Conservation (phyloP, 2,329 filamentous ascomycete genomes). For the Colletotrichum echinochloae region DNA sequence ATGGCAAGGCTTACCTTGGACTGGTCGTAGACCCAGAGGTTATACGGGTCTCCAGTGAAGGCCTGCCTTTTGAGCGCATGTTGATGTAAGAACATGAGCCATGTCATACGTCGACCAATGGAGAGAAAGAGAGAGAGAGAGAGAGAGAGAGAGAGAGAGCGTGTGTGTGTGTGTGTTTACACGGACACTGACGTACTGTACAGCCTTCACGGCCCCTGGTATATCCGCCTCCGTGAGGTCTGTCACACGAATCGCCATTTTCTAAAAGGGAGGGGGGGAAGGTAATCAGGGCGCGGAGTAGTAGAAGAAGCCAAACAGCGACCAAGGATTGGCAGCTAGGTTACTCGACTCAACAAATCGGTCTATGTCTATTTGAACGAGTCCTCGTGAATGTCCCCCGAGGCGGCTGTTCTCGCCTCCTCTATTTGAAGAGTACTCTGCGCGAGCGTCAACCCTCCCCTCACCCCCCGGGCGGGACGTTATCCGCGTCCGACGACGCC, state of each 20-base stretch:
- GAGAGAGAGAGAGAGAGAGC: no score
- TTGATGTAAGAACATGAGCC: background rate
- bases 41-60: conserved; percentile 76
- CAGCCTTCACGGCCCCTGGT: conserved; percentile 71
- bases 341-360: no score
- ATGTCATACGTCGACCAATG: background rate
- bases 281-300: no score
- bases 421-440: background rate
- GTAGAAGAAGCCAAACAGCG: background rate
- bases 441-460: background rate
- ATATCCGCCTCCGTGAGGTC: conserved; percentile 70
- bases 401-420: no score
- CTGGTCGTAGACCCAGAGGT: conserved; percentile 73
- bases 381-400: background rate
- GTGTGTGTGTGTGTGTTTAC: no score
- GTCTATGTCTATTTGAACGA: background rate
- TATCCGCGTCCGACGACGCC: no score
- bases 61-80: conserved; percentile 55
- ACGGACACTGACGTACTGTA: conserved; percentile 58
- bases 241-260: conserved; percentile 66
- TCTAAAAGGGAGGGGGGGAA: no score
- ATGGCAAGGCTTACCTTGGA: conserved; percentile 54
- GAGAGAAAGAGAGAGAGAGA: no score
- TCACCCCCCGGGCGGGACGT: background rate
- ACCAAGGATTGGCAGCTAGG: no score